These are phyloP conservation scores for Ogataea neopini DNA, from an alignment of 805 yeast species.

Conservation along the genomic window DNA sequence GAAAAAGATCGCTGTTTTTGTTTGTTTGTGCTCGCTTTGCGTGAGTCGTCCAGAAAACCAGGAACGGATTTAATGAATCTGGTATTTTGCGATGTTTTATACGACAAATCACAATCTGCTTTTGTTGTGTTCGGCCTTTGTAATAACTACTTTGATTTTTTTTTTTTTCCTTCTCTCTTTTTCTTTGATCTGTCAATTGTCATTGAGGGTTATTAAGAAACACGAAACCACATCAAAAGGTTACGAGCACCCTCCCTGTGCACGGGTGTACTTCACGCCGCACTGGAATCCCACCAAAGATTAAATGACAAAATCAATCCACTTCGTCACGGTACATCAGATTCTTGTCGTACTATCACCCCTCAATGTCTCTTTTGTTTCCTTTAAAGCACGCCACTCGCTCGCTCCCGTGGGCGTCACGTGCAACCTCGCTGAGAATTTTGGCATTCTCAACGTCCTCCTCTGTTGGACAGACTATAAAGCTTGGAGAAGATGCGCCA, in stretches of 20 bases:
- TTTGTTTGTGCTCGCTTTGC: neutral
- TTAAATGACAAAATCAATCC: too few relatives aligned
- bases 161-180: neutral
- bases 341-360: too few relatives aligned
- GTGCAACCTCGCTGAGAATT: neutral
- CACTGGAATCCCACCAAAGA: neutral
- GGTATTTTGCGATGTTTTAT: neutral
- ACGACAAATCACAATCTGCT: constrained; percentile 5
- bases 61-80: too few relatives aligned
- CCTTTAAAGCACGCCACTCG: too few relatives aligned
- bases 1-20: neutral
- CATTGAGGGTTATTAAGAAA: neutral
- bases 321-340: too few relatives aligned
- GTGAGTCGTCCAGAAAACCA: neutral
- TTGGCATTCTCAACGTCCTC: neutral
- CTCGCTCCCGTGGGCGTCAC: neutral
- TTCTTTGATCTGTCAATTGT: neutral
- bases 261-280: neutral
- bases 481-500: constrained; percentile 35
- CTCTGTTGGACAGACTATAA: constrained; percentile 16
- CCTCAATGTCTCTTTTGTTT: too few relatives aligned
- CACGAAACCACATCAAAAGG: neutral
- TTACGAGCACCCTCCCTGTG: neutral
- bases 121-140: constrained; percentile 2
- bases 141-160: neutral